Base-by-base conservation (phyloP, 202 grass and related monocot species). In the Schoenoplectus tabernaemontani region DNA sequence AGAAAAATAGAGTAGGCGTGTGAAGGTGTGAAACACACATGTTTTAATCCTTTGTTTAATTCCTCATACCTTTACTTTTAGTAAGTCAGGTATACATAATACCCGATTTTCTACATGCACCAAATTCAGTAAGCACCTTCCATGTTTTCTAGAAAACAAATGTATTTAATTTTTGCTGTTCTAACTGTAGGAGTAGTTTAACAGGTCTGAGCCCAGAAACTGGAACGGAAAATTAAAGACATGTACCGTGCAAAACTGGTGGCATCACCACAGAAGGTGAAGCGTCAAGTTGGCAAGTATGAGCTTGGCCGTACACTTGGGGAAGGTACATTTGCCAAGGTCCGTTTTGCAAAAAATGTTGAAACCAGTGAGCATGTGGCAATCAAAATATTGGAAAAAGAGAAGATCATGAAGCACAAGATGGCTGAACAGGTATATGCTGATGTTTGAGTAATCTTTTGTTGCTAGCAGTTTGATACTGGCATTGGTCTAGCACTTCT, bases 381-480 rank as follows among this genome's bases (percentile, higher is more conserved):
- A 7, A 96, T 96, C 84, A 96, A 96, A 84, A 96, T 96, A 38
- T 83, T 96, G 28, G 90, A 92, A 30, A 96, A 96, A 82, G 90
- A 96, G 84, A 96, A 96, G 74, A 90, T 96, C 64, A 73, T 86
- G 65, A 96, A 82, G 80, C 82, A 89, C 77, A 93, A 89, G 85
- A 82, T 96, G 67, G 90, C 88, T 56, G 93, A 96, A 73, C 93
- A 96, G 93, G 93, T 96, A 65, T 46, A 77, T 81, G 71, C 53
- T 78, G 62, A 41, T 76, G 36, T 74, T 68, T 88, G 85, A 34
- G 23, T 60, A 33, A 50, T 44, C 43, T 51, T 30, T 15, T 8
- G n/a, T 50, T 73, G 24, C 23, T 50, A 32, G 28, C 68, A 50
- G 24, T 30, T 72, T 2, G 5, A 51, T 32, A 50, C 69, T 73